A percentile compares a stretch with the other conserved stretches of the same genome.
Evolutionary conservation across 176 grass and related monocot genomes (phyloP).

Genomic region (Aegilops tauschii): DNA sequence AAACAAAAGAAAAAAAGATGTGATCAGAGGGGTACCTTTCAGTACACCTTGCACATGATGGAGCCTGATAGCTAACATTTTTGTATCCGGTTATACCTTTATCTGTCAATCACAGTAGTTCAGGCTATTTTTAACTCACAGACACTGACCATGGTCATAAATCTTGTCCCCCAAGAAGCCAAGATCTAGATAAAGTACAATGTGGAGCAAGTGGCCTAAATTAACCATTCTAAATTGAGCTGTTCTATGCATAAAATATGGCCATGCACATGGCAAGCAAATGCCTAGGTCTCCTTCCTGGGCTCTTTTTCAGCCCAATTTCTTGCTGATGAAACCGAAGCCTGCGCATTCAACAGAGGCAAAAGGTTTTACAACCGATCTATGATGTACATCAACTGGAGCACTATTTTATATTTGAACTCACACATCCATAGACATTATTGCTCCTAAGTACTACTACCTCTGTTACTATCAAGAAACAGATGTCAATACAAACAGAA

Average conservation of each 20-base stretch:
- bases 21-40: background rate
- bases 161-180: background rate
- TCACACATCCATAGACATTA: slow-evolving; percentile 7
- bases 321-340: slow-evolving; percentile 5
- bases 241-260: slow-evolving; percentile 17
- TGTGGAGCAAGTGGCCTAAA: slow-evolving; percentile 31
- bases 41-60: background rate
- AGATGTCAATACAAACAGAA: slow-evolving; percentile 14
- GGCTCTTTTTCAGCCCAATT: background rate
- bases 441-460: background rate
- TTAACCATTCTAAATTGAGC: background rate
- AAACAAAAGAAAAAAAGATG: background rate
- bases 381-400: slow-evolving; percentile 29
- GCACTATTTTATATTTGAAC: slow-evolving; percentile 2
- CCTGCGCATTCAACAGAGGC: slow-evolving; percentile 13
- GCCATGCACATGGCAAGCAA: slow-evolving; percentile 23
- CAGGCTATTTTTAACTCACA: background rate
- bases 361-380: slow-evolving; percentile 19
- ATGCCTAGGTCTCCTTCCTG: background rate
- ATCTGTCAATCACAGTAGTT: background rate
- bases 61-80: background rate
- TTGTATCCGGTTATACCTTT: background rate
- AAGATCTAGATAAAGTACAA: slow-evolving; percentile 16
- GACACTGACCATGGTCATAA: background rate
- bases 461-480: slow-evolving; percentile 11